A percentile compares a stretch with the other conserved stretches of the same genome.
Conservation (phyloP, 371 early-diverging fungal genomes). For the Mortierella sp. region DNA sequence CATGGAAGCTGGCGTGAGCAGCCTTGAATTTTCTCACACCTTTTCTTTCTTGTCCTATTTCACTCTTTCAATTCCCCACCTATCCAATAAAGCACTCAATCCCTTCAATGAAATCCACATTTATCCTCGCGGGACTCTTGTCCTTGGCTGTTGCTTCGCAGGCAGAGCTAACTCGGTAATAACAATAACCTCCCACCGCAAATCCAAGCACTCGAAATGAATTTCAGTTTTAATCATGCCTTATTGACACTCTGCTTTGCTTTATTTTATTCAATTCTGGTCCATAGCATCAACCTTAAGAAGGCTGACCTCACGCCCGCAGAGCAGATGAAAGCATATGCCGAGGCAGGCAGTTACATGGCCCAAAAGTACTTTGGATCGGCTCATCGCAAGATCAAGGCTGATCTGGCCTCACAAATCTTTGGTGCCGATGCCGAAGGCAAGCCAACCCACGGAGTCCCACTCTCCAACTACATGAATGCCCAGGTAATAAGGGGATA, state of each 20-base stretch:
- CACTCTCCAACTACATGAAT: constrained; percentile 94
- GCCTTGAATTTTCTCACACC: neutral
- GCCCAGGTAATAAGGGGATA: constrained; percentile 77
- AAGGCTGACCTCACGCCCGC: constrained; percentile 74
- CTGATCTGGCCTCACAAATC: constrained; percentile 59
- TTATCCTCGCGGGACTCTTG: constrained; percentile 36
- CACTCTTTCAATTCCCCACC: neutral
- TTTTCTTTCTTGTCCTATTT: neutral
- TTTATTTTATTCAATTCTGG: neutral
- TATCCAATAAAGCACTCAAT: neutral
- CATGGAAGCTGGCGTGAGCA: neutral
- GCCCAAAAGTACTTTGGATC: constrained; percentile 84
- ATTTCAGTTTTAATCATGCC: neutral
- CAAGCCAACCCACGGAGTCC: constrained; percentile 80
- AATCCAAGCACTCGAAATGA: too few species aligned
- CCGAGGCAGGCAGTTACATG: constrained; percentile 72
- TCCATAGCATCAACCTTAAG: constrained; percentile 77
- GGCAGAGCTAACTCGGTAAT: constrained; percentile 42
- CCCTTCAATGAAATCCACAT: constrained; percentile 32
- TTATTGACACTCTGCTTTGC: neutral
- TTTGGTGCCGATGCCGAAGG: constrained; percentile 66
- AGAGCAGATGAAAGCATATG: constrained; percentile 72
- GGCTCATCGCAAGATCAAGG: constrained; percentile 47
- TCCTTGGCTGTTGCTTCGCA: constrained; percentile 46
- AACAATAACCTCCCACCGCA: neutral